Percentiles rank a stretch among this genome's conserved stretches.
These are phyloP conservation scores for Psilocybe azurescens DNA, from an alignment of 768 basidiomycete genomes.

Conservation along the genomic window DNA sequence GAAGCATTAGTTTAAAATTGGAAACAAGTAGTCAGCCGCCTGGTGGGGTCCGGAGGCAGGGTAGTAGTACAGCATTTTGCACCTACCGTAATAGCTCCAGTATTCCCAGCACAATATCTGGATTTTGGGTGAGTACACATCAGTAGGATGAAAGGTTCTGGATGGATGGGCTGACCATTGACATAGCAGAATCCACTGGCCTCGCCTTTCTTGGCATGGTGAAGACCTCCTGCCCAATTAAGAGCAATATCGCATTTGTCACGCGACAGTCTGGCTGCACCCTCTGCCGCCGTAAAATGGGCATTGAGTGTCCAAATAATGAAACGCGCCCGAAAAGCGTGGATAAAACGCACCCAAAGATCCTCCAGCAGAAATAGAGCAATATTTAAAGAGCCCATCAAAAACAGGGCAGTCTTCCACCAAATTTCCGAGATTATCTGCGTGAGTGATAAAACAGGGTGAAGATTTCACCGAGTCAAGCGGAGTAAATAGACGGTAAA, in stretches of 20 bases:
- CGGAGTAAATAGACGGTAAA: not conserved
- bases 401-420: constrained; percentile 96
- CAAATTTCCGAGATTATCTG: constrained; percentile 88
- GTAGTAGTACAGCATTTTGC: no score
- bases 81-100: constrained; percentile 65
- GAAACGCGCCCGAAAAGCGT: constrained; percentile 6
- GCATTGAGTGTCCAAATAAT: no score
- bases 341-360: constrained; percentile 82
- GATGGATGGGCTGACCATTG: constrained; percentile 66
- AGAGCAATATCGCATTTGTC: constrained; percentile 99
- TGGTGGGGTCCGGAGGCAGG: not conserved
- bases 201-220: constrained; percentile 99
- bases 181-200: constrained; percentile 99
- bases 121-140: not conserved
- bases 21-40: not conserved
- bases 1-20: no score
- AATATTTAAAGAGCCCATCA: constrained; percentile 98
- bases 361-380: constrained; percentile 98
- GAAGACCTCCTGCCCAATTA: constrained; percentile 98
- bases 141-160: not conserved
- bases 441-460: constrained; percentile 1
- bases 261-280: constrained; percentile 90
- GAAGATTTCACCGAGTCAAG: not conserved
- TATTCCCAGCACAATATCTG: constrained; percentile 98
- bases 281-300: constrained; percentile 63